These are phyloP conservation scores for Termitomyces sp. DNA, from an alignment of 1,284 basidiomycete genomes.

Conservation along the genomic window DNA sequence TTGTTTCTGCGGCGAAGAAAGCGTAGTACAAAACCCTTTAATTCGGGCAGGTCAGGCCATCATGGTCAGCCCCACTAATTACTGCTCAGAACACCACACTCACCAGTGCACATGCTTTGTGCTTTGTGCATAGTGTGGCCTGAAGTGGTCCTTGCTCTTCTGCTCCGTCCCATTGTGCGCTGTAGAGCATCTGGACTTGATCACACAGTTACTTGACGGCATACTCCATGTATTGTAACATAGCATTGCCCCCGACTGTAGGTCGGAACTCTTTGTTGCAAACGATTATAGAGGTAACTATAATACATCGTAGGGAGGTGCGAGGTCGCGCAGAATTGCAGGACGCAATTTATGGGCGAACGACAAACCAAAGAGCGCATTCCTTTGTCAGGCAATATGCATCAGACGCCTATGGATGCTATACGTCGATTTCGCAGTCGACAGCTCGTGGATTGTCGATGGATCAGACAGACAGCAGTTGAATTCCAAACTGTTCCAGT, in stretches of 20 bases:
- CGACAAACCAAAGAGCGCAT: slow-evolving; percentile 12
- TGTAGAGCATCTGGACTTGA: slow-evolving; percentile 40
- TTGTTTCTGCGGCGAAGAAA: not conserved
- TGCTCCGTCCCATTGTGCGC: slow-evolving; percentile 53
- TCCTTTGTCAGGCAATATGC: slow-evolving; percentile 25
- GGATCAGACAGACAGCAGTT: slow-evolving; percentile 56
- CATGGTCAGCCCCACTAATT: not conserved
- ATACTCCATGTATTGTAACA: slow-evolving; percentile 60
- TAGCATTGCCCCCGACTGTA: slow-evolving; percentile 54
- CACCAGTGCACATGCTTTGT: slow-evolving; percentile 36
- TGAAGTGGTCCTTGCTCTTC: slow-evolving; percentile 44
- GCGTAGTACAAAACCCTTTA: slow-evolving; percentile 24
- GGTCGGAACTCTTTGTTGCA: slow-evolving; percentile 49
- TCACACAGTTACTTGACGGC: slow-evolving; percentile 65
- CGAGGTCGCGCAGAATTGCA: slow-evolving; percentile 41
- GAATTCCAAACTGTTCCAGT: slow-evolving; percentile 16
- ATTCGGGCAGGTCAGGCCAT: not conserved
- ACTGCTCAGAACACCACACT: not conserved
- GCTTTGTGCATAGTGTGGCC: slow-evolving; percentile 53
- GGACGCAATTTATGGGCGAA: slow-evolving; percentile 11
- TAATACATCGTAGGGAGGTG: slow-evolving; percentile 50
- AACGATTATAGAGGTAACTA: slow-evolving; percentile 43
- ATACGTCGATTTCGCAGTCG: slow-evolving; percentile 15
- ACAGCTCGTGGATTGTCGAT: slow-evolving; percentile 35
- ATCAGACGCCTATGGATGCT: slow-evolving; percentile 13